phyloP scores from a whole-genome alignment of 1,284 basidiomycete species.

The Vanrija humicola region DNA sequence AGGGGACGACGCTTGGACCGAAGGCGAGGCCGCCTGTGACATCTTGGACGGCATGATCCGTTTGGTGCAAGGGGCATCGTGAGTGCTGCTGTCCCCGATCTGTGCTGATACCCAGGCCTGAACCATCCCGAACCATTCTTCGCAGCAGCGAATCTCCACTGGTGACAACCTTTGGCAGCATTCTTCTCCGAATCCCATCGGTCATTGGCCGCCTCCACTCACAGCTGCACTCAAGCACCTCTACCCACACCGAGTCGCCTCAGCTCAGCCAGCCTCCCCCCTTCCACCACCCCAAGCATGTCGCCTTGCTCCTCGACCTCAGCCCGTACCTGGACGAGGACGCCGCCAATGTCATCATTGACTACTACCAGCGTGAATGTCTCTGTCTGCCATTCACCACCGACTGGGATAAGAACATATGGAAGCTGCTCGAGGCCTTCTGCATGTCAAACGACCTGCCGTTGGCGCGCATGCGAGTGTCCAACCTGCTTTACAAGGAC shows the following conservation, averaged over 20 bases:
- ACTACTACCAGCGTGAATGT: constrained; percentile 50
- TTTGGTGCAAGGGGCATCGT: constrained; percentile 24
- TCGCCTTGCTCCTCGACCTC: constrained; percentile 47
- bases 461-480: constrained; percentile 35
- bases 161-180: constrained; percentile 20
- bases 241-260: background rate
- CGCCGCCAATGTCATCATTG: constrained; percentile 48
- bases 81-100: constrained; percentile 5
- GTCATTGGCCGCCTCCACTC: constrained; percentile 36
- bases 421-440: constrained; percentile 49
- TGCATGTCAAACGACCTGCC: constrained; percentile 32
- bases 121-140: constrained; percentile 2
- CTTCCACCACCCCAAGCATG: constrained; percentile 44
- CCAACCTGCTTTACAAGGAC: constrained; percentile 45
- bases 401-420: constrained; percentile 52
- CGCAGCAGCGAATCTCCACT: constrained; percentile 12
- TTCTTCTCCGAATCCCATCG: constrained; percentile 35
- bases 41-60: constrained; percentile 32
- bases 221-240: constrained; percentile 13
- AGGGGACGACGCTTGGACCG: constrained; percentile 36
- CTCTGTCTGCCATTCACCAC: constrained; percentile 51
- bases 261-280: background rate
- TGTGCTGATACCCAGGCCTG: background rate
- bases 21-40: constrained; percentile 38
- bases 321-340: constrained; percentile 46